Percentiles rank a stretch among this genome's conserved stretches.
Evolutionary conservation across 2,329 filamentous ascomycete genomes (phyloP).

Genomic region (Didymella glomerata): DNA sequence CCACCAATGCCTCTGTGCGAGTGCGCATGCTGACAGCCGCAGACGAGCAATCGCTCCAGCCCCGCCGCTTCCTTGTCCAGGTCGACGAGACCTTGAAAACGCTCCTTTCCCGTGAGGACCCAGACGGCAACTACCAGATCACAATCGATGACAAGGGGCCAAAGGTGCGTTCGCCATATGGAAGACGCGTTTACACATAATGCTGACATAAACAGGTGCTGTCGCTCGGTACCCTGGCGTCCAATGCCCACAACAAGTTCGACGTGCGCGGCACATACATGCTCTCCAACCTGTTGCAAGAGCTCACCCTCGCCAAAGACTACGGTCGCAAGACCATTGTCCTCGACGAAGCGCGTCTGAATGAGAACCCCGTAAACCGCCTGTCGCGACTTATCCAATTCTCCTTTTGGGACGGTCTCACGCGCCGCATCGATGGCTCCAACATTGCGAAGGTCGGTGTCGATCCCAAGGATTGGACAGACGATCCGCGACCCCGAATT

Average conservation of each 20-base stretch:
- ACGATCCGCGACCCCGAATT: constrained; percentile 86
- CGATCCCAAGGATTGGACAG: constrained; percentile 96
- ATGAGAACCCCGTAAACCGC: constrained; percentile 92
- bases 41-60: constrained; percentile 77
- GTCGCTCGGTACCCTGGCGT: constrained; percentile 82
- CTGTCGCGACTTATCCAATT: constrained; percentile 85
- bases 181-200: neutral
- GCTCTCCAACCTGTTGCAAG: constrained; percentile 94
- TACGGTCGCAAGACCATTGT: constrained; percentile 89
- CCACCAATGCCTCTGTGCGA: constrained; percentile 12
- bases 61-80: constrained; percentile 84
- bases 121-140: constrained; percentile 94
- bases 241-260: constrained; percentile 84
- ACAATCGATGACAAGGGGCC: constrained; percentile 95
- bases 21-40: constrained; percentile 27
- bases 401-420: constrained; percentile 92
- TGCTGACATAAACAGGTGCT: constrained; percentile 67
- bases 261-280: constrained; percentile 96
- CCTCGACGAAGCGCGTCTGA: constrained; percentile 87
- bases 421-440: constrained; percentile 86
- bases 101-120: constrained; percentile 86
- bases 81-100: constrained; percentile 84
- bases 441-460: constrained; percentile 85
- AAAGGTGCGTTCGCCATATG: constrained; percentile 66
- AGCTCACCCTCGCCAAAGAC: constrained; percentile 90